Conservation (phyloP, 2,329 filamentous ascomycete genomes). For the Harringtonia lauricola region DNA sequence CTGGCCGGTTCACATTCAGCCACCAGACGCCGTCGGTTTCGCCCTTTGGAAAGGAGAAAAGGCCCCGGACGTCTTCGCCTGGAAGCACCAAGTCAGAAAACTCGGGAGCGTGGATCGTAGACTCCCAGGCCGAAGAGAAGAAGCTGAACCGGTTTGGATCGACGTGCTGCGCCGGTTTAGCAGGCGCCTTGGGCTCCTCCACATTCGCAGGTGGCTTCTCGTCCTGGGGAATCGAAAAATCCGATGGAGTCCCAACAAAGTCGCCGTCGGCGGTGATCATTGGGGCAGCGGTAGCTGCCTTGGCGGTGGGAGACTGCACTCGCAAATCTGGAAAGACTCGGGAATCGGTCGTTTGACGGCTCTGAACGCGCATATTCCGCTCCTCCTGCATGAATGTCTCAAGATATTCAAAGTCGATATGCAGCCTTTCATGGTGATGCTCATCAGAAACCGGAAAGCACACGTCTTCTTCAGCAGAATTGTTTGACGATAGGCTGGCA, state of each 20-base stretch:
- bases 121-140: conserved; percentile 91
- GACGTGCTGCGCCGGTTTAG: conserved; percentile 21
- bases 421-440: conserved; percentile 56
- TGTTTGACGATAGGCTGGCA: conserved; percentile 51
- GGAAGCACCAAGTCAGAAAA: conserved; percentile 81
- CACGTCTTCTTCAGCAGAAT: conserved; percentile 74
- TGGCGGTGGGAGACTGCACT: conserved; percentile 20
- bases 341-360: conserved; percentile 35
- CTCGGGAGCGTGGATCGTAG: conserved; percentile 82
- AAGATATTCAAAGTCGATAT: conserved; percentile 86
- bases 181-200: conserved; percentile 22
- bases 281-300: conserved; percentile 19
- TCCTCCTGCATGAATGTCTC: conserved; percentile 75
- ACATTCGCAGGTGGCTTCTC: conserved; percentile 34
- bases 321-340: conserved; percentile 53
- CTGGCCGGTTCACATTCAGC: conserved; percentile 88
- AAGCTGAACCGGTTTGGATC: conserved; percentile 85
- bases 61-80: conserved; percentile 77
- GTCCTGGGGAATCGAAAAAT: conserved; percentile 24
- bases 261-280: conserved; percentile 45
- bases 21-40: conserved; percentile 85
- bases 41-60: conserved; percentile 60
- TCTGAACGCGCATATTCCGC: conserved; percentile 35
- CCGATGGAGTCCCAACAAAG: conserved; percentile 40
- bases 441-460: conserved; percentile 76